Base-by-base conservation (phyloP, 768 basidiomycete species). In the Amyloporia xantha region DNA sequence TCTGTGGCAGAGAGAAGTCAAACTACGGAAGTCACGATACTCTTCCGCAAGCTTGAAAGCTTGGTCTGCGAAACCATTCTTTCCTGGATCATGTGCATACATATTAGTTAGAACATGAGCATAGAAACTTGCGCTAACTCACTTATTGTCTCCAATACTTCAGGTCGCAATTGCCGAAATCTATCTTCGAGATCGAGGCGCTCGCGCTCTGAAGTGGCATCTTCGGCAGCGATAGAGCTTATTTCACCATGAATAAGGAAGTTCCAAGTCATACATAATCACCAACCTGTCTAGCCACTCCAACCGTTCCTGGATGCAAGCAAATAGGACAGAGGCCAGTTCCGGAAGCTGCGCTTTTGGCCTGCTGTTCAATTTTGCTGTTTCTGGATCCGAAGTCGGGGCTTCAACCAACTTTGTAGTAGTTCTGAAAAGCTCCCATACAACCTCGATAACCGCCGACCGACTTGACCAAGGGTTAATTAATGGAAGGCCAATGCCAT, bases 31-130 rank as follows among this genome's bases (percentile, higher is more conserved):
- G 66, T 97, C 95, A 24, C 75, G 77, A 62, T 94, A 92, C 50
- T 84, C 73, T 57, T 95, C 91, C 2, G 93, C 93, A 5, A 97
- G 77, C 11, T 73, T 68, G 62, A 90, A 94, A 0, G 93, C 94
- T 41, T 82, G 70, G 21, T 76, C 68, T 13, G 79, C 74, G 54
- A 84, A 75, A 2, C 82, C 86, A 47, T 78, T 78, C 20, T 73
- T 69, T 9, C 89, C 91, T 93, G 38, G 5, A 19, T 20, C 28
- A 23, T 20, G 9, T 13, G 38, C 28, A n/a, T n/a, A 11, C 48
- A 23, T 15, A 9, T 24, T 28, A n/a, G 25, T 48, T 33, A 48
- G 19, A 27, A n/a, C n/a, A 7, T 30, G 12, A 11, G 45, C 10
- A 35, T 19, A 25, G n/a, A 9, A 10, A 35, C 10, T 42, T 17